Evolutionary conservation across 2,329 filamentous ascomycete species (phyloP).

Genomic region (Trichoderma asperellum): DNA sequence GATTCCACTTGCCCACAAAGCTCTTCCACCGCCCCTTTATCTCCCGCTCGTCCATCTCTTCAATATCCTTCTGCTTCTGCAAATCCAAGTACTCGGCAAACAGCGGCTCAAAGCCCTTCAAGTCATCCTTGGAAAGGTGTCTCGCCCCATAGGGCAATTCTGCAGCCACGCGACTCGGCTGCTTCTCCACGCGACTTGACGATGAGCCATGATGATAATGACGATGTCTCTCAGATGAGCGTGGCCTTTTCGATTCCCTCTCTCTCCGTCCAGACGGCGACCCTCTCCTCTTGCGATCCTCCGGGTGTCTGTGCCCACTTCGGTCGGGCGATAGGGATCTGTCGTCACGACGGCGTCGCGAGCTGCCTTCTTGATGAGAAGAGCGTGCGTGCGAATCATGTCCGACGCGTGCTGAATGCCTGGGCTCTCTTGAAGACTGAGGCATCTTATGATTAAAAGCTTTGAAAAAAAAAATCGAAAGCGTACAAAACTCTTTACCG

Average conservation of each 20-base stretch:
- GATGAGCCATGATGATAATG: neutral
- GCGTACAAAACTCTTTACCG: neutral
- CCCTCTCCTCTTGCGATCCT: conserved; percentile 27
- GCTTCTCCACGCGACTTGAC: conserved; percentile 18
- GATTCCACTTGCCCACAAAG: conserved; percentile 91
- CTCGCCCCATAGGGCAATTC: conserved; percentile 68
- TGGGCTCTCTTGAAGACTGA: conserved; percentile 13
- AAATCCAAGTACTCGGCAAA: conserved; percentile 86
- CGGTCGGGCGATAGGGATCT: conserved; percentile 23
- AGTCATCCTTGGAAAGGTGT: conserved; percentile 69
- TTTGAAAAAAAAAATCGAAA: too few relatives aligned
- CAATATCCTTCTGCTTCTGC: conserved; percentile 76
- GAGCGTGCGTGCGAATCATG: conserved; percentile 10
- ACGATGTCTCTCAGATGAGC: conserved; percentile 35
- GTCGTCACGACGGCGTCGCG: conserved; percentile 11
- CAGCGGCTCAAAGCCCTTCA: conserved; percentile 67
- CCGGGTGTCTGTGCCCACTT: conserved; percentile 15
- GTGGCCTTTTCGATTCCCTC: conserved; percentile 34
- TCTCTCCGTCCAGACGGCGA: conserved; percentile 7
- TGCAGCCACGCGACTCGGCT: neutral
- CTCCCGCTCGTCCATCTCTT: conserved; percentile 74
- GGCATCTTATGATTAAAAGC: neutral
- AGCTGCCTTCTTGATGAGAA: conserved; percentile 10
- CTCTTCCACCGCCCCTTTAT: conserved; percentile 88
- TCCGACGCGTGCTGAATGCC: conserved; percentile 25